A percentile compares a stretch with the other conserved stretches of the same genome.
Conservation (phyloP, 169 alveolate genomes). For the Eimeria mitis region DNA sequence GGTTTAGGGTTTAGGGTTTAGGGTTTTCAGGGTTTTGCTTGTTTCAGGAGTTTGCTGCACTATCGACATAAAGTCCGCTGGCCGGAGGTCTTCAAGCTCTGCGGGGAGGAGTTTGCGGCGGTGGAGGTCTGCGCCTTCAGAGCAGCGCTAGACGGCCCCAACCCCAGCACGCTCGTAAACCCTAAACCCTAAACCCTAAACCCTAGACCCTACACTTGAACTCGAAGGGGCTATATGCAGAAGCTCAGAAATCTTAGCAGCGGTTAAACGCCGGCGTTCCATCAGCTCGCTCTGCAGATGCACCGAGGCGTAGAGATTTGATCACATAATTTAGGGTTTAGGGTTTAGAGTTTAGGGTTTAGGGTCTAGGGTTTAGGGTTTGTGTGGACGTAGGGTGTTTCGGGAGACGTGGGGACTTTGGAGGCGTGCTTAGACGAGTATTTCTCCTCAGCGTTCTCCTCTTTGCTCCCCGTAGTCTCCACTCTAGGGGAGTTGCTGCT, state of each 20-base stretch:
- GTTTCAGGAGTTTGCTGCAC: neutral
- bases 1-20: slow-evolving; percentile 30
- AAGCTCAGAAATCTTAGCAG: neutral
- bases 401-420: neutral
- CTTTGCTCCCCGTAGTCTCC: neutral
- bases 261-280: neutral
- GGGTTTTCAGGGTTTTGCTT: neutral
- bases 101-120: neutral
- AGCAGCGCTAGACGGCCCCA: neutral
- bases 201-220: too few relatives aligned
- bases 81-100: neutral
- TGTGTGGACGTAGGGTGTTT: neutral
- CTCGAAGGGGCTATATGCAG: neutral
- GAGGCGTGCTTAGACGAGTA: neutral
- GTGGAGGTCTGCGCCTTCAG: neutral
- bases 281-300: neutral
- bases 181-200: slow-evolving; percentile 23
- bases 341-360: slow-evolving; percentile 22
- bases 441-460: neutral
- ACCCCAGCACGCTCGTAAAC: slow-evolving; percentile 6
- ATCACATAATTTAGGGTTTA: neutral
- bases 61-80: slow-evolving; percentile 12
- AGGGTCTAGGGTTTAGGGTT: slow-evolving; percentile 28
- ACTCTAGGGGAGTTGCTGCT: neutral
- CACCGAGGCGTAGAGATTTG: neutral